Conservation (phyloP, 345 rosid species). For the Acer campestre region DNA sequence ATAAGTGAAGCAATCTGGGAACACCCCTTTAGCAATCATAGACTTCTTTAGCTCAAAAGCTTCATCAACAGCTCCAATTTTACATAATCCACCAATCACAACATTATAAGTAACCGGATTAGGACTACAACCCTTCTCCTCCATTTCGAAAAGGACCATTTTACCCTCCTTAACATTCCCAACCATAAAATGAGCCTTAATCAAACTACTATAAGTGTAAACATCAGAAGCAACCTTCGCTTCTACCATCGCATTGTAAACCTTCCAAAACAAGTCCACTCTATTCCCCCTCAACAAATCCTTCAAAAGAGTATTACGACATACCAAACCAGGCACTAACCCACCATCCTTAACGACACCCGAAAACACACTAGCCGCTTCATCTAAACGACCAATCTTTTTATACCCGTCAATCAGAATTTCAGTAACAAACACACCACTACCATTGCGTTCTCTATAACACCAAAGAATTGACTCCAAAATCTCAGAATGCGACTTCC, state of each 20-base stretch:
- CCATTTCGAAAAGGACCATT: slow-evolving; percentile 47
- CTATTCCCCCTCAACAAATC: slow-evolving; percentile 57
- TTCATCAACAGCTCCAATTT: slow-evolving; percentile 54
- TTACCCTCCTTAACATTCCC: slow-evolving; percentile 50
- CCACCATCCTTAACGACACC: slow-evolving; percentile 35
- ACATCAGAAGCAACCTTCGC: slow-evolving; percentile 50
- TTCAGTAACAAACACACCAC: slow-evolving; percentile 38
- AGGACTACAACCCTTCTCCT: slow-evolving; percentile 50
- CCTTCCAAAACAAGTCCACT: slow-evolving; percentile 66
- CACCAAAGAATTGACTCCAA: slow-evolving; percentile 51
- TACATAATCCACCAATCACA: slow-evolving; percentile 57
- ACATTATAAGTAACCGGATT: slow-evolving; percentile 52
- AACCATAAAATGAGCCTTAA: slow-evolving; percentile 59
- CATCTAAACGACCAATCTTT: slow-evolving; percentile 46
- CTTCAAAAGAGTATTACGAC: slow-evolving; percentile 60
- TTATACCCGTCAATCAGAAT: slow-evolving; percentile 57
- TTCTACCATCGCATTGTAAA: slow-evolving; percentile 53
- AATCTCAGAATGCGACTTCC: slow-evolving; percentile 45
- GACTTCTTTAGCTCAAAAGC: slow-evolving; percentile 52
- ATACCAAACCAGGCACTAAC: slow-evolving; percentile 39
- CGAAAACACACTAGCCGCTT: slow-evolving; percentile 50
- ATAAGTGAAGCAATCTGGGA: slow-evolving; percentile 44
- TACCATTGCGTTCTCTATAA: slow-evolving; percentile 33
- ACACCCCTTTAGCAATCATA: slow-evolving; percentile 54
- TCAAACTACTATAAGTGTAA: slow-evolving; percentile 51